Evolutionary conservation across 495 filamentous ascomycete species (phyloP).

Genomic region (Penicillium canariense): DNA sequence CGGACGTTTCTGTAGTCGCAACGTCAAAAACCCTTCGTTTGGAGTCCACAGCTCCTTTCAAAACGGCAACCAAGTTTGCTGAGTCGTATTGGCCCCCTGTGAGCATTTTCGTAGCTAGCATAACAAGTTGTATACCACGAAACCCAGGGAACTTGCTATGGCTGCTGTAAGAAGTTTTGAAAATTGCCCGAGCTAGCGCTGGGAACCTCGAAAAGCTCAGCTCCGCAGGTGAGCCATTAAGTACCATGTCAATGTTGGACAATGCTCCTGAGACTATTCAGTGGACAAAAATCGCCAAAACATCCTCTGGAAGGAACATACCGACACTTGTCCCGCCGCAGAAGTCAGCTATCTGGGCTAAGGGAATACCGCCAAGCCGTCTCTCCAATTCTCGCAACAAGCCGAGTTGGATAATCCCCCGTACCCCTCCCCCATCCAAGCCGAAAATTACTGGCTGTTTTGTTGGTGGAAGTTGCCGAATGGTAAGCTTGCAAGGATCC

Average conservation of each 20-base stretch:
- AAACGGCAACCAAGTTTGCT: background rate
- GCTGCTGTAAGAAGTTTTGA: too few species aligned
- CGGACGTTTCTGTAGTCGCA: background rate
- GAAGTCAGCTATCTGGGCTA: slow-evolving; percentile 49
- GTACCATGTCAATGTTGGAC: slow-evolving; percentile 1
- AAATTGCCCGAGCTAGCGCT: slow-evolving; percentile 10
- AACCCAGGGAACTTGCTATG: background rate
- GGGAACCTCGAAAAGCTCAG: slow-evolving; percentile 12
- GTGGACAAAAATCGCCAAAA: background rate
- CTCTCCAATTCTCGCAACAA: slow-evolving; percentile 44
- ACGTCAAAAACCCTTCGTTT: slow-evolving; percentile 16
- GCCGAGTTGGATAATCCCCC: slow-evolving; percentile 48
- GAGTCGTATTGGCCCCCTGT: slow-evolving; percentile 15
- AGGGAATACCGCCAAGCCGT: slow-evolving; percentile 38
- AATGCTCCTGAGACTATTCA: slow-evolving; percentile 1
- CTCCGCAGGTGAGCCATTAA: slow-evolving; percentile 6
- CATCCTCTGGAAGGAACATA: slow-evolving; percentile 23
- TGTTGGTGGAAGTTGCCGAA: slow-evolving; percentile 32
- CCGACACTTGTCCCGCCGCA: slow-evolving; percentile 51
- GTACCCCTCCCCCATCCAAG: slow-evolving; percentile 56
- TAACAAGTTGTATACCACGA: background rate
- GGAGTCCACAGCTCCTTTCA: slow-evolving; percentile 7
- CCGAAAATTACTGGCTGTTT: slow-evolving; percentile 53
- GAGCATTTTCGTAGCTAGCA: slow-evolving; percentile 1
- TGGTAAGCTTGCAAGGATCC: slow-evolving; percentile 33